Evolutionary conservation across 2,329 filamentous ascomycete species (phyloP), one percentile per base, ranked within the genome.

Genomic region (Rhynchosporium agropyri): DNA sequence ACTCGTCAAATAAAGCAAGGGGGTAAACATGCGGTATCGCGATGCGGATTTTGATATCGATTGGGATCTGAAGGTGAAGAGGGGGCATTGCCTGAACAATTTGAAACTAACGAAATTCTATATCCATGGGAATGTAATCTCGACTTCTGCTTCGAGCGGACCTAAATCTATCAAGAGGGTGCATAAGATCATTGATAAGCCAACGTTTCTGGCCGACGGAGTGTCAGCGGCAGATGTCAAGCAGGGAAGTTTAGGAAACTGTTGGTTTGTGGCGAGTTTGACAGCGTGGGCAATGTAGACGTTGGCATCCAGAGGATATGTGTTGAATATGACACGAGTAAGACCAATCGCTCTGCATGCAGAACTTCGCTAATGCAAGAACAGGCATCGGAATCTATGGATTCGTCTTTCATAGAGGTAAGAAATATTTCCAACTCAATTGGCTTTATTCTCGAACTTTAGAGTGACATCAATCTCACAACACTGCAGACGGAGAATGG

Each of bases 211-310:
- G 73, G 87, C 92, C 67, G 89, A 93, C 67, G 90, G 89, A 0
- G 87, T 91, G 2, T 88, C 85, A 10, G 88, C 90, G 20, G 89
- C 88, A 65, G 91, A 96, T 76, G 88, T 96, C 33, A 85, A 88
- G 48, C 91, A 96, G 75, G 91, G 91, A 1, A 82, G 83, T 20
- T 84, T 89, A 65, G 91, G 91, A 2, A 90, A 96, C 73, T 96
- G 92, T 74, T 96, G 92, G 91, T 83, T 96, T 62, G 86, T 96
- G 80, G 89, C 91, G 6, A 89, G 89, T 28, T 77, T 96, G 33
- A 91, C 88, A 38, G 90, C 90, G 0, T 80, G 68, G 88, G 88
- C 38, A 92, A 91, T 66, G 89, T 90, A 64, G 79, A 87, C 53
- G 86, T 83, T 1, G 80, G 90, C 13, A 87, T 96, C 60, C 82